Evolutionary conservation across 192 early-diverging fungal species (phyloP), one percentile per base, ranked within the genome.

Genomic region (Jimgerdemannia lactiflua): DNA sequence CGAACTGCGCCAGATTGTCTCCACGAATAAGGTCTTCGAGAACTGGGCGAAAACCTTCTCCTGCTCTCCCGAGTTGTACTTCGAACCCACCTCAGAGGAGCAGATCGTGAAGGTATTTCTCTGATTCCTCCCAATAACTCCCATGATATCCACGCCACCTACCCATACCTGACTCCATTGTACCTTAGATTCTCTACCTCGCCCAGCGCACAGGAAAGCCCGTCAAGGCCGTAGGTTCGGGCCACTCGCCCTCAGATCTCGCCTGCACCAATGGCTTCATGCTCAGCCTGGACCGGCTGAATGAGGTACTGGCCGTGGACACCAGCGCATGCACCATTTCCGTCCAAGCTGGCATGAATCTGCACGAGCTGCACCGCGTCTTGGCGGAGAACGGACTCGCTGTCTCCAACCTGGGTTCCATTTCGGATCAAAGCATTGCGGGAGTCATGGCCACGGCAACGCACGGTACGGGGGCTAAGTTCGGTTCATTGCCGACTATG

Each of bases 221-320:
- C 11, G 81, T 94, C 75, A 91, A 91, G 74, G 86, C 89, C 3
- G 80, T 92, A 43, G 93, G 93, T 2, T 85, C 89, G 29, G 92
- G 91, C 1, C 92, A 94, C 76, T 94, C 92, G 29, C 91, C 92
- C 18, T 94, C 91, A 1, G 93, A 94, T 71, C 63, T 94, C 11
- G 90, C 91, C 1, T 92, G 88, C 77, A 88, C 89, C 14, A 75
- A 85, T 67, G 86, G 84, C 39, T 86, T 88, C 72, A 89, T 92
- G 87, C 83, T 94, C 72, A 91, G 89, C 73, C 89, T 92, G 79
- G 88, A 91, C 81, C 85, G 88, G 42, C 79, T 94, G 78, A 80
- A 88, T 79, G 65, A 80, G 0, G 65, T 91, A 4, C 70, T 94
- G 4, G 73, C 68, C 42, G 86, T 87, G 49, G 87, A 94, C 43